Percentiles rank a stretch among this genome's conserved stretches.
phyloP scores from a whole-genome alignment of 257 asterid genomes.

The Solanum sitiens region DNA sequence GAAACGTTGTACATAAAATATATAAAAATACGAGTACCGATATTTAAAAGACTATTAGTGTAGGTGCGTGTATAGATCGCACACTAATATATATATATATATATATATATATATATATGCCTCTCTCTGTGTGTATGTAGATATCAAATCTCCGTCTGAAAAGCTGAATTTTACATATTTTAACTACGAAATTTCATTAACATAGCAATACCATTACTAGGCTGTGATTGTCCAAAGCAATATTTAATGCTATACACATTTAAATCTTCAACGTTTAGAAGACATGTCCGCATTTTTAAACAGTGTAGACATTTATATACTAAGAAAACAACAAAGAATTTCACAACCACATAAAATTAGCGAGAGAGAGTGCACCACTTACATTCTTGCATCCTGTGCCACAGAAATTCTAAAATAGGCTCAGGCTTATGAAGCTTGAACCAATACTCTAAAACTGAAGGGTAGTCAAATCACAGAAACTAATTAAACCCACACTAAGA shows the following conservation, averaged over 20 bases:
- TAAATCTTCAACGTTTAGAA: not conserved
- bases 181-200: not conserved
- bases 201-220: not conserved
- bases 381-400: not conserved
- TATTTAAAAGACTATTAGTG: not conserved
- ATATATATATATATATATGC: no score
- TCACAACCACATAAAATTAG: not conserved
- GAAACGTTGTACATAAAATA: conserved; percentile 11
- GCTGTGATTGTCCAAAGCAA: not conserved
- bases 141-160: not conserved
- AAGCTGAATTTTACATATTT: not conserved
- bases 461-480: not conserved
- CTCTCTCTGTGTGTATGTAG: not conserved
- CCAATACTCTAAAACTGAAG: not conserved
- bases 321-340: not conserved
- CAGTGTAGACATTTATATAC: not conserved
- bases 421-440: not conserved
- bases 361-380: not conserved
- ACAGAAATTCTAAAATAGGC: not conserved
- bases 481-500: not conserved
- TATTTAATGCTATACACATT: not conserved
- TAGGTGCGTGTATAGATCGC: not conserved
- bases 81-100: not conserved
- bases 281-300: not conserved
- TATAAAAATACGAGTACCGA: not conserved